phyloP scores from a whole-genome alignment of 257 asterid species.

The Gardenia jasminoides region DNA sequence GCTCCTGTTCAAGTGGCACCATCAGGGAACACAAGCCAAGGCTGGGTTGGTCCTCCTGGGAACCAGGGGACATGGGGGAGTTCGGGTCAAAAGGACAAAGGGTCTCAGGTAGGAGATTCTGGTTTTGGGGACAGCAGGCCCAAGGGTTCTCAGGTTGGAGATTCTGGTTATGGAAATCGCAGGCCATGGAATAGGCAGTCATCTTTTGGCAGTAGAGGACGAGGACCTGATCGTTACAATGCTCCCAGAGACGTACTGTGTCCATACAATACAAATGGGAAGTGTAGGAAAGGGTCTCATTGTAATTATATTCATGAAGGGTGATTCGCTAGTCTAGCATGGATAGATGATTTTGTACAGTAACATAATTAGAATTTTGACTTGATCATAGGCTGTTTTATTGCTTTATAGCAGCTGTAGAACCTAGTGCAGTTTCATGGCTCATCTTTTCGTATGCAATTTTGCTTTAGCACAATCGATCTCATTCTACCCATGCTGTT shows the following conservation, averaged over 20 bases:
- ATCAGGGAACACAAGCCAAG: slow-evolving; percentile 52
- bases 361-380: slow-evolving; percentile 17
- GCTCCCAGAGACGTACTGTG: slow-evolving; percentile 42
- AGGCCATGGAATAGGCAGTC: slow-evolving; percentile 74
- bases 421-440: slow-evolving; percentile 36
- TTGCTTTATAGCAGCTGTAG: slow-evolving; percentile 15
- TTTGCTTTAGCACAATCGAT: neutral
- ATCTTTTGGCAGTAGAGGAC: slow-evolving; percentile 50
- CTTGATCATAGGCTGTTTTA: slow-evolving; percentile 18
- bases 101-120: slow-evolving; percentile 27
- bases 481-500: neutral
- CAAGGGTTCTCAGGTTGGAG: slow-evolving; percentile 40
- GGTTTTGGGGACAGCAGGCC: slow-evolving; percentile 16
- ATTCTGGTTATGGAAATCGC: slow-evolving; percentile 40
- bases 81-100: slow-evolving; percentile 39
- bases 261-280: slow-evolving; percentile 58
- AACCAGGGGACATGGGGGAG: slow-evolving; percentile 54
- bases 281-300: slow-evolving; percentile 69
- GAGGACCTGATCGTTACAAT: slow-evolving; percentile 25
- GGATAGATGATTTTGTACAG: slow-evolving; percentile 34
- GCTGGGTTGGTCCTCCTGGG: slow-evolving; percentile 50
- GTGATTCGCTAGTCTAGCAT: slow-evolving; percentile 17
- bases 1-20: slow-evolving; percentile 46
- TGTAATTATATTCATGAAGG: slow-evolving; percentile 65
- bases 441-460: slow-evolving; percentile 7